Percentiles rank a stretch among this genome's conserved stretches.
Evolutionary conservation across 83 land plant genomes (phyloP).

Genomic region (Thuja plicata): DNA sequence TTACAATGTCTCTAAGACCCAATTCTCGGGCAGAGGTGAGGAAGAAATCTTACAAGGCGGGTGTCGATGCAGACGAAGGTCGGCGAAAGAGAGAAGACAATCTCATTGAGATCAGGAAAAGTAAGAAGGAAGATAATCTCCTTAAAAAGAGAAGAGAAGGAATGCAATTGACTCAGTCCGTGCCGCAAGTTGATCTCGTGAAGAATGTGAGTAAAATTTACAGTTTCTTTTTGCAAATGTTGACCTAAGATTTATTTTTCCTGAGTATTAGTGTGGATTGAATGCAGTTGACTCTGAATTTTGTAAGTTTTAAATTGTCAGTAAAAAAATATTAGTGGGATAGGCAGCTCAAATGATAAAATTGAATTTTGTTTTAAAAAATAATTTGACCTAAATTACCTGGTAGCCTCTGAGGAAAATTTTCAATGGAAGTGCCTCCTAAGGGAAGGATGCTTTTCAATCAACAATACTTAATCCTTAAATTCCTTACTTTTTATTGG

Average conservation of each 20-base stretch:
- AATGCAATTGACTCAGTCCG: constrained; percentile 24
- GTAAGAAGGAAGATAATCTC: constrained; percentile 61
- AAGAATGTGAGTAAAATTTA: constrained; percentile 33
- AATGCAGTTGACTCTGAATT: background rate
- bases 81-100: constrained; percentile 71
- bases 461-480: background rate
- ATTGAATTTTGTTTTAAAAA: background rate
- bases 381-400: background rate
- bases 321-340: background rate
- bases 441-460: background rate
- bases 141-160: constrained; percentile 73
- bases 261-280: background rate
- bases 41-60: constrained; percentile 70
- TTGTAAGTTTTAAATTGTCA: background rate
- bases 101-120: constrained; percentile 73
- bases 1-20: constrained; percentile 66
- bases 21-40: constrained; percentile 57
- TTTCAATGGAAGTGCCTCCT: background rate
- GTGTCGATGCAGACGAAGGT: constrained; percentile 80
- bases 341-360: background rate
- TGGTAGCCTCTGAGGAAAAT: background rate
- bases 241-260: background rate
- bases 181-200: constrained; percentile 29
- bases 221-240: background rate
- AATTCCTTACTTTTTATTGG: background rate